These are phyloP conservation scores for Mallotus nudiflorus DNA, from an alignment of 345 rosid genomes.

Conservation along the genomic window DNA sequence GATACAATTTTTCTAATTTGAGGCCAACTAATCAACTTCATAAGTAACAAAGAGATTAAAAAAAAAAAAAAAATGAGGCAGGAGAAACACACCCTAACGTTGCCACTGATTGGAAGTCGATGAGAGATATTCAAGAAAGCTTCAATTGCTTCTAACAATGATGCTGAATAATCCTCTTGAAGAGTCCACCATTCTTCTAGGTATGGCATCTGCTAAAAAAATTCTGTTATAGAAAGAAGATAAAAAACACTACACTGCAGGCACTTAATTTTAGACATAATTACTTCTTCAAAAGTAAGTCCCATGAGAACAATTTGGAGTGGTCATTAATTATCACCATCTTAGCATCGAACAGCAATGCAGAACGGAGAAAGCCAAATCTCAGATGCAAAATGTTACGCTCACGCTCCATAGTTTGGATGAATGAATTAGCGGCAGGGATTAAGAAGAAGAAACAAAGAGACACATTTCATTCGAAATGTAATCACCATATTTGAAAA, in stretches of 20 bases:
- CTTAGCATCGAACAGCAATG: neutral
- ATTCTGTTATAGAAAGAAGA: constrained; percentile 14
- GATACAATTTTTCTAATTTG: neutral
- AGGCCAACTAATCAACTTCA: neutral
- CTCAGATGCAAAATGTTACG: neutral
- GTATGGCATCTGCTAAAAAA: constrained; percentile 56
- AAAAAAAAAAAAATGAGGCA: neutral
- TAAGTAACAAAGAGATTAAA: no score
- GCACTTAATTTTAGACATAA: neutral
- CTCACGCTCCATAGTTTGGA: neutral
- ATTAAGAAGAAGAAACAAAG: neutral
- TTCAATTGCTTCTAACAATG: constrained; percentile 58
- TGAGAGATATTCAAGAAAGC: constrained; percentile 58
- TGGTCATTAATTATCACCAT: neutral
- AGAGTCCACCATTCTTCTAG: constrained; percentile 65
- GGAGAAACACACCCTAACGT: constrained; percentile 43
- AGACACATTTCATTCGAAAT: no score
- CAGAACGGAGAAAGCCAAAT: neutral
- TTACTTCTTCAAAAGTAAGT: neutral
- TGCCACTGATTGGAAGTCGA: constrained; percentile 62
- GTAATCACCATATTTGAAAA: no score
- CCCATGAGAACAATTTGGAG: neutral
- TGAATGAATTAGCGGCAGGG: neutral
- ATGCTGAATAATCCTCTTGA: constrained; percentile 54
- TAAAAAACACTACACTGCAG: neutral